Evolutionary conservation across 176 grass and related monocot species (phyloP).

Genomic region (Aegilops bicornis): DNA sequence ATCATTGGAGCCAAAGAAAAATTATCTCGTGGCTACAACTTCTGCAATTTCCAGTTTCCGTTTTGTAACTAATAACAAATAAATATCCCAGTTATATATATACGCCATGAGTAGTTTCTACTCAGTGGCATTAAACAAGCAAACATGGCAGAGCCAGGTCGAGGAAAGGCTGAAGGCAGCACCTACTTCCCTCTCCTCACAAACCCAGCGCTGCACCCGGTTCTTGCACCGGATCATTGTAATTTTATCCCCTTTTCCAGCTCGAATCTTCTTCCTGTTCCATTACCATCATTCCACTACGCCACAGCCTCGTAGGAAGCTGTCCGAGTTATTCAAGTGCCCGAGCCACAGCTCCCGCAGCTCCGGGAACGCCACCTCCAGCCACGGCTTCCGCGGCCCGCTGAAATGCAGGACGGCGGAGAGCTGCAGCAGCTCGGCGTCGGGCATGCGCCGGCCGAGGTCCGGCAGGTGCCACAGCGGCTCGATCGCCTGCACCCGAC

Average conservation of each 20-base stretch:
- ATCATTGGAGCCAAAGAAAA: background rate
- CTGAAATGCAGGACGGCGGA: slow-evolving; percentile 86
- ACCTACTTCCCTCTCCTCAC: slow-evolving; percentile 93
- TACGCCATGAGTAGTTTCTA: slow-evolving; percentile 23
- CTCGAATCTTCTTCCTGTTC: background rate
- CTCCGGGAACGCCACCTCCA: slow-evolving; percentile 62
- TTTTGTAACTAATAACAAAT: background rate
- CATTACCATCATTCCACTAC: slow-evolving; percentile 38
- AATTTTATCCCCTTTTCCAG: background rate
- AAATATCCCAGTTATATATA: slow-evolving; percentile 6
- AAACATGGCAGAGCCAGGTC: slow-evolving; percentile 29
- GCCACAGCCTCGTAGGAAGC: slow-evolving; percentile 63
- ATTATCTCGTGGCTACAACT: background rate
- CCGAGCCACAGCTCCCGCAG: slow-evolving; percentile 65
- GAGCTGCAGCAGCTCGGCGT: slow-evolving; percentile 44
- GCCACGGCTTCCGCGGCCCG: slow-evolving; percentile 89
- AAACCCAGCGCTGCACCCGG: slow-evolving; percentile 35
- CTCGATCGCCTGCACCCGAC: slow-evolving; percentile 51
- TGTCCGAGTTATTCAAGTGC: slow-evolving; percentile 68
- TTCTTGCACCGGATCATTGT: slow-evolving; percentile 22
- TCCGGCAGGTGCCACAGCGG: slow-evolving; percentile 65
- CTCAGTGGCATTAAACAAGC: background rate
- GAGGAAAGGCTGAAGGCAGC: slow-evolving; percentile 88
- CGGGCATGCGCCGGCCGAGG: slow-evolving; percentile 59
- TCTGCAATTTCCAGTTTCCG: background rate